Evolutionary conservation across 1,139 yeast species (phyloP).

Genomic region (Eremothecium coryli): DNA sequence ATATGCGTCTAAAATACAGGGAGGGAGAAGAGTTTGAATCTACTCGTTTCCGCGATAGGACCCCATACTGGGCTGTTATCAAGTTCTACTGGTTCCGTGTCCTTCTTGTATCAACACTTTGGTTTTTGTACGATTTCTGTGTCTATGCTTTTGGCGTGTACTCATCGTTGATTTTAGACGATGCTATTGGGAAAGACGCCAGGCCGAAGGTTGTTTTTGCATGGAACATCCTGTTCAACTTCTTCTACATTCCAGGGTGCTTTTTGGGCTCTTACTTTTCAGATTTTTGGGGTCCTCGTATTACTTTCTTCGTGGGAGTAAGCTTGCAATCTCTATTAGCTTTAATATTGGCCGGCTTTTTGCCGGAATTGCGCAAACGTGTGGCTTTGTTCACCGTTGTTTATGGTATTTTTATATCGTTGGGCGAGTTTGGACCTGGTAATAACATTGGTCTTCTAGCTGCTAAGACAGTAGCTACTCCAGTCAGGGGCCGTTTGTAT

Average conservation of each 20-base stretch:
- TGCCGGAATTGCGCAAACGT: conserved; percentile 45
- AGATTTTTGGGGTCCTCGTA: conserved; percentile 85
- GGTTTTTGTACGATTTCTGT: conserved; percentile 89
- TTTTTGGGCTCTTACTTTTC: conserved; percentile 71
- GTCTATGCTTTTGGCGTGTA: conserved; percentile 82
- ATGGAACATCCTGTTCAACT: conserved; percentile 83
- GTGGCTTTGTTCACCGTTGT: conserved; percentile 75
- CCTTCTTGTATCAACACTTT: conserved; percentile 57
- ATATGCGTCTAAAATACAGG: conserved; percentile 63
- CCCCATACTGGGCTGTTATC: conserved; percentile 61
- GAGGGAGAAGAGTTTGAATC: conserved; percentile 67
- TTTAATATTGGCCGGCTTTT: conserved; percentile 72
- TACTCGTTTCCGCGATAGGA: conserved; percentile 56
- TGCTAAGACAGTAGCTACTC: conserved; percentile 76
- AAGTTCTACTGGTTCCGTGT: conserved; percentile 84
- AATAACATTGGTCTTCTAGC: conserved; percentile 84
- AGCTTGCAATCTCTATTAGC: conserved; percentile 69
- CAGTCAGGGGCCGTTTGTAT: conserved; percentile 84
- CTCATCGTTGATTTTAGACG: conserved; percentile 54
- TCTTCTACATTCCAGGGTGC: conserved; percentile 86
- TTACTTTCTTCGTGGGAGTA: conserved; percentile 64
- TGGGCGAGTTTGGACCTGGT: conserved; percentile 95
- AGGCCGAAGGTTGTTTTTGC: conserved; percentile 56
- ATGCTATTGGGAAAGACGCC: conserved; percentile 50
- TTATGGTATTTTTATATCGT: conserved; percentile 74